phyloP scores from a whole-genome alignment of 495 filamentous ascomycete genomes.

The Tuber brumale region DNA sequence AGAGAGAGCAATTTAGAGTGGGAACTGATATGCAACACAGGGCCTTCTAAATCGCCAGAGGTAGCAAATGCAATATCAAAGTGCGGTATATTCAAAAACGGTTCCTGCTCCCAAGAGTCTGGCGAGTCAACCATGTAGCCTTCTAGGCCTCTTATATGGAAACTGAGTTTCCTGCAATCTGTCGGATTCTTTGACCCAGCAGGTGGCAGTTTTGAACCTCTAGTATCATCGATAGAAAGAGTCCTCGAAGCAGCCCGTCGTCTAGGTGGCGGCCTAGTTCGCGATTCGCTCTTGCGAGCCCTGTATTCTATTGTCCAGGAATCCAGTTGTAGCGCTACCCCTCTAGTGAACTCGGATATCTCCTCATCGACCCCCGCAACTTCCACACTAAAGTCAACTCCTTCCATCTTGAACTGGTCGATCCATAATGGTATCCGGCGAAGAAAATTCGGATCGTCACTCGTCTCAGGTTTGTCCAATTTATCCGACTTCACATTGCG shows the following conservation, averaged over 20 bases:
- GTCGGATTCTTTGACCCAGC: slow-evolving; percentile 60
- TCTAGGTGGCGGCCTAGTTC: slow-evolving; percentile 49
- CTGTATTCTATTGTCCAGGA: slow-evolving; percentile 89
- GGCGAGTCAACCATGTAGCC: slow-evolving; percentile 81
- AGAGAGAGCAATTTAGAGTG: slow-evolving; percentile 68
- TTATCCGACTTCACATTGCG: slow-evolving; percentile 60
- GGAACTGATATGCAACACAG: slow-evolving; percentile 79
- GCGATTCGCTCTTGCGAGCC: slow-evolving; percentile 62
- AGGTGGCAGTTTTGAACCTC: slow-evolving; percentile 51
- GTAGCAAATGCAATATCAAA: slow-evolving; percentile 84
- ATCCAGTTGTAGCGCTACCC: slow-evolving; percentile 77
- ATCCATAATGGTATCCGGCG: slow-evolving; percentile 78
- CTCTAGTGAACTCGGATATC: slow-evolving; percentile 70
- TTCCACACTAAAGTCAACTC: slow-evolving; percentile 80
- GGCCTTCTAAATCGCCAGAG: slow-evolving; percentile 73
- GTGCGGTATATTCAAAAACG: slow-evolving; percentile 77
- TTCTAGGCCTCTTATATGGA: slow-evolving; percentile 77
- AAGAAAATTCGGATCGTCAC: slow-evolving; percentile 58
- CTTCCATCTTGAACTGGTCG: slow-evolving; percentile 72
- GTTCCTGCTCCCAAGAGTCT: slow-evolving; percentile 75
- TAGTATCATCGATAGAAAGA: slow-evolving; percentile 54
- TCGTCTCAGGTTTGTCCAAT: slow-evolving; percentile 47
- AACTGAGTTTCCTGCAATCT: slow-evolving; percentile 73
- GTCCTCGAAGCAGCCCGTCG: slow-evolving; percentile 56
- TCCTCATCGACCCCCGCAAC: slow-evolving; percentile 79